Percentiles rank a stretch among this genome's conserved stretches.
Evolutionary conservation across 805 yeast species (phyloP).

Genomic region (Grigorovia humatica): DNA sequence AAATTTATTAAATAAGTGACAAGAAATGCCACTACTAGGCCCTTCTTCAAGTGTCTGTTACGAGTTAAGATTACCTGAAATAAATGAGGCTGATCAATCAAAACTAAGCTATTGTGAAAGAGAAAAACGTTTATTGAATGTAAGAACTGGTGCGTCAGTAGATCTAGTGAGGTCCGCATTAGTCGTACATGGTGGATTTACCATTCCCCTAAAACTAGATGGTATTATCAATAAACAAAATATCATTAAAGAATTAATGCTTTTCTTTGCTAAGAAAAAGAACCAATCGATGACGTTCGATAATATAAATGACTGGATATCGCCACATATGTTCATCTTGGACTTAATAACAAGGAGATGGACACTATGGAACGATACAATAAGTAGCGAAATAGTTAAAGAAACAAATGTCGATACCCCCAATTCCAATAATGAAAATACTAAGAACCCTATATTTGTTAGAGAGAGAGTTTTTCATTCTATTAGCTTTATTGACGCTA

Average conservation of each 20-base stretch:
- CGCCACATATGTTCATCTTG: conserved; percentile 54
- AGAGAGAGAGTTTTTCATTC: conserved; percentile 48
- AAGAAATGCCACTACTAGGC: conserved; percentile 47
- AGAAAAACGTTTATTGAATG: conserved; percentile 44
- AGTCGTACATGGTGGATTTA: conserved; percentile 59
- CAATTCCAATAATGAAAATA: background rate
- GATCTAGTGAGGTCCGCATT: conserved; percentile 48
- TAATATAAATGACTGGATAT: conserved; percentile 34
- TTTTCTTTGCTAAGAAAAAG: conserved; percentile 21
- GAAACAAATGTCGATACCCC: background rate
- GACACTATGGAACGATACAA: conserved; percentile 18
- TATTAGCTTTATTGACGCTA: conserved; percentile 38
- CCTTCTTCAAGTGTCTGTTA: conserved; percentile 58
- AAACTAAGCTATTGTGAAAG: conserved; percentile 31
- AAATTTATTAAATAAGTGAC: too few relatives aligned
- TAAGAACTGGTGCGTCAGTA: conserved; percentile 60
- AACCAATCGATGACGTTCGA: conserved; percentile 16
- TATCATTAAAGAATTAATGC: conserved; percentile 32
- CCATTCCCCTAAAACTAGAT: conserved; percentile 42
- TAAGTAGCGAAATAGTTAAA: background rate
- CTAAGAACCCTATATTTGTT: background rate
- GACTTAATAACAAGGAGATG: conserved; percentile 51
- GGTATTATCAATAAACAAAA: conserved; percentile 30
- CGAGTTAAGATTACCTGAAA: conserved; percentile 44
- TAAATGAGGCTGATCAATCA: background rate